Percentiles rank a stretch among this genome's conserved stretches.
Conservation (phyloP, 225 moss, liverwort and hornwort genomes). For the Sphagnum tenellum region DNA sequence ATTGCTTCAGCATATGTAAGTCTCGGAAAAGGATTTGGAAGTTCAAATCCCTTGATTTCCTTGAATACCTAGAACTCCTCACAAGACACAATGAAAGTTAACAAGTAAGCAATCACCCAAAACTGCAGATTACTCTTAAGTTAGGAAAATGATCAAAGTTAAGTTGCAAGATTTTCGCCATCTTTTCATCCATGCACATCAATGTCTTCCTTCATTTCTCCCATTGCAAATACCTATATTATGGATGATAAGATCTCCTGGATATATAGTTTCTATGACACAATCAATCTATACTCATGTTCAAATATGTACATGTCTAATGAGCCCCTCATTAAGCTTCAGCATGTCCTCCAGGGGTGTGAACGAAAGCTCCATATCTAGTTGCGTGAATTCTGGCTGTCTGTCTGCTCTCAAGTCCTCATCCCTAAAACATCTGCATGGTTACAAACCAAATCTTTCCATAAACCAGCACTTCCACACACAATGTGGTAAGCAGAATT, state of each 20-base stretch:
- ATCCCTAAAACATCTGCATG: slow-evolving; percentile 87
- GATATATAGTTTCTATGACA: too few species aligned
- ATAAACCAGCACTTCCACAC: too few species aligned
- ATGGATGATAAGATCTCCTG: too few species aligned
- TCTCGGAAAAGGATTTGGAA: slow-evolving; percentile 81
- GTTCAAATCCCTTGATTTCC: slow-evolving; percentile 57
- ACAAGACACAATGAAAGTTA: neutral
- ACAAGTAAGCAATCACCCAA: too few species aligned
- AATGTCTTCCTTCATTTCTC: too few species aligned
- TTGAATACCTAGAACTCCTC: slow-evolving; percentile 53
- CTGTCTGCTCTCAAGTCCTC: slow-evolving; percentile 98
- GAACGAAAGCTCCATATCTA: slow-evolving; percentile 94
- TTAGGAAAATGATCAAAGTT: too few species aligned
- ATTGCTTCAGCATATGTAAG: slow-evolving; percentile 82
- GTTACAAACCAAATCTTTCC: neutral
- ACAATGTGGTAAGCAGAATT: too few species aligned
- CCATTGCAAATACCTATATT: too few species aligned
- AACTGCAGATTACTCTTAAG: too few species aligned
- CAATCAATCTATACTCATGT: neutral
- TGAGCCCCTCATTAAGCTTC: slow-evolving; percentile 83
- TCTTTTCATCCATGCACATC: too few species aligned
- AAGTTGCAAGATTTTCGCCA: too few species aligned
- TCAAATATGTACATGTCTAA: slow-evolving; percentile 63
- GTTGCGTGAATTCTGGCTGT: slow-evolving; percentile 96
- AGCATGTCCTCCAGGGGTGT: slow-evolving; percentile 97